phyloP scores from a whole-genome alignment of 257 asterid genomes.

The Solanum chaucha region DNA sequence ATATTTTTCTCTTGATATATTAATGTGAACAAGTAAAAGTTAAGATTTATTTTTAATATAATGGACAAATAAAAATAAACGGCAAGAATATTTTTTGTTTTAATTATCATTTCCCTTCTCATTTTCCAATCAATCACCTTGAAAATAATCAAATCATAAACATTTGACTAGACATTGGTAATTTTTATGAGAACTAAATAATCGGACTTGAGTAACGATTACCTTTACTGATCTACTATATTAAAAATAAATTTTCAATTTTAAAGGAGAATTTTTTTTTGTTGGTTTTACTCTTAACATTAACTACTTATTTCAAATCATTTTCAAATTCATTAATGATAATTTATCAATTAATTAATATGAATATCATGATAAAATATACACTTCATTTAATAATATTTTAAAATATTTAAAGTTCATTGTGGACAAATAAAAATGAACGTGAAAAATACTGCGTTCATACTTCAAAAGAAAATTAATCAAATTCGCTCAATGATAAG shows the following conservation, averaged over 20 bases:
- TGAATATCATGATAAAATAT: not conserved
- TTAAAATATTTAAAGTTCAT: accelerated
- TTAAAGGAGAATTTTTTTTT: not conserved
- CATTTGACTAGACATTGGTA: not conserved
- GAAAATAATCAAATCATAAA: not conserved
- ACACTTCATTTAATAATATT: not conserved
- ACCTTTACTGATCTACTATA: not conserved
- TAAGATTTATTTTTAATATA: not conserved
- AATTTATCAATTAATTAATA: not conserved
- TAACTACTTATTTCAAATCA: not conserved
- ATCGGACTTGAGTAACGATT: not conserved
- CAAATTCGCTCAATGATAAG: not conserved
- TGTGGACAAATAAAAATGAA: not conserved
- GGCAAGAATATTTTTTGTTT: not conserved
- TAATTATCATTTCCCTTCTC: not conserved
- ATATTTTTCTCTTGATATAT: not conserved
- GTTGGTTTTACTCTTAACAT: not conserved
- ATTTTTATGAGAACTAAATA: not conserved
- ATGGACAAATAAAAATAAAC: not conserved
- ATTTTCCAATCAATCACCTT: not conserved
- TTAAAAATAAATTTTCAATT: not conserved
- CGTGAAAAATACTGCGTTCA: accelerated
- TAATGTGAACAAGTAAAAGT: not conserved
- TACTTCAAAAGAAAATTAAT: not conserved
- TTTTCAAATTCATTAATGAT: not conserved